Percentiles rank a stretch among this genome's conserved stretches.
These are phyloP conservation scores for Yamadazyma tumulicola DNA, from an alignment of 805 yeast species.

Conservation along the genomic window DNA sequence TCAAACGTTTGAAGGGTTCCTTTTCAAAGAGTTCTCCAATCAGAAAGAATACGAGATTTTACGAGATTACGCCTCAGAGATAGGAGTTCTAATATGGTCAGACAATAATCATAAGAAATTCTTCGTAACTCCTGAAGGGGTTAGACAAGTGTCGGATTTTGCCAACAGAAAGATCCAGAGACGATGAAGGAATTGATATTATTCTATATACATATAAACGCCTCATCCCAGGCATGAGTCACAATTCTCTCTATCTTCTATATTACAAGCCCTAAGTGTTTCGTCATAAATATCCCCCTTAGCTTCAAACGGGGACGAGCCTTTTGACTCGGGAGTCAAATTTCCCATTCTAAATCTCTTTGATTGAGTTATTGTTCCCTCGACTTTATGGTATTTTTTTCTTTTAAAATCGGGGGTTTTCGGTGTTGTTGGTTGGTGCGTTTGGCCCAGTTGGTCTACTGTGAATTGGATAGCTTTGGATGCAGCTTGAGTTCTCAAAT, in stretches of 20 bases:
- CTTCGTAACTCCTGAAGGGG: conserved; percentile 86
- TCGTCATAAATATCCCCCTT: conserved; percentile 28
- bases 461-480: conserved; percentile 38
- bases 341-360: conserved; percentile 1
- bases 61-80: conserved; percentile 77
- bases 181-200: not conserved
- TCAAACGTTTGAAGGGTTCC: conserved; percentile 77
- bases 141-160: conserved; percentile 84
- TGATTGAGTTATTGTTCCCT: conserved; percentile 5
- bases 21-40: conserved; percentile 80
- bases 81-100: conserved; percentile 90
- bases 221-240: conserved; percentile 41
- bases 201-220: not conserved
- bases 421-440: conserved; percentile 2
- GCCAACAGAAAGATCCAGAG: conserved; percentile 56
- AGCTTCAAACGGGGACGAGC: not conserved
- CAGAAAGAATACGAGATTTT: conserved; percentile 73
- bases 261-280: conserved; percentile 30
- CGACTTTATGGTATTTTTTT: conserved; percentile 19
- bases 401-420: conserved; percentile 14
- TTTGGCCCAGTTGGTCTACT: conserved; percentile 16
- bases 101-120: conserved; percentile 66
- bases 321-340: conserved; percentile 13
- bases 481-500: conserved; percentile 36
- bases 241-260: conserved; percentile 28